Conservation (phyloP, 73 alveolate genomes). For the Paramecium pentaurelia region DNA sequence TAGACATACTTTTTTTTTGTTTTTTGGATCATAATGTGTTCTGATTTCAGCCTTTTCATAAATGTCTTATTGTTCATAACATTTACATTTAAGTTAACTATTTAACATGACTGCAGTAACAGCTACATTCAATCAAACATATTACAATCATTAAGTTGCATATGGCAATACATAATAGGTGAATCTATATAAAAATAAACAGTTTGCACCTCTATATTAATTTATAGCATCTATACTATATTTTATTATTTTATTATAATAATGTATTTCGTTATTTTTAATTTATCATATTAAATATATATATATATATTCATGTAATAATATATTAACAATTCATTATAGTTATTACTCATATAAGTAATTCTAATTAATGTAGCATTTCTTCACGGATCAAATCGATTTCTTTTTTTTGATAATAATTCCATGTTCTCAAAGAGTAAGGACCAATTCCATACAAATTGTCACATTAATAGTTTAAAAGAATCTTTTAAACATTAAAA, state of each 20-base stretch:
- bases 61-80: background rate
- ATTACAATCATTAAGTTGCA: background rate
- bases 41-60: background rate
- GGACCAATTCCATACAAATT: constrained; percentile 29
- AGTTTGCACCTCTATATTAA: background rate
- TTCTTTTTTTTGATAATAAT: background rate
- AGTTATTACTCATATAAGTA: background rate
- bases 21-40: background rate
- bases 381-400: background rate
- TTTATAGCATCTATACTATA: background rate
- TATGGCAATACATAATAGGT: background rate
- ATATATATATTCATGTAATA: background rate
- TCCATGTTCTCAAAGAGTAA: constrained; percentile 37
- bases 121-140: background rate
- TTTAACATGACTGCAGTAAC: background rate
- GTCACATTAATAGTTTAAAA: background rate
- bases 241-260: background rate
- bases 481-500: background rate
- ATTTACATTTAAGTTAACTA: background rate
- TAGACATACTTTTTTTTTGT: background rate
- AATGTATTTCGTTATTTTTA: background rate
- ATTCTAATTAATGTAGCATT: constrained; percentile 15
- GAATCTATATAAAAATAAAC: background rate
- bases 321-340: background rate
- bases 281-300: background rate